Evolutionary conservation across 2,329 filamentous ascomycete species (phyloP), one percentile per base, ranked within the genome.

Genomic region (Aspergillus sp.): DNA sequence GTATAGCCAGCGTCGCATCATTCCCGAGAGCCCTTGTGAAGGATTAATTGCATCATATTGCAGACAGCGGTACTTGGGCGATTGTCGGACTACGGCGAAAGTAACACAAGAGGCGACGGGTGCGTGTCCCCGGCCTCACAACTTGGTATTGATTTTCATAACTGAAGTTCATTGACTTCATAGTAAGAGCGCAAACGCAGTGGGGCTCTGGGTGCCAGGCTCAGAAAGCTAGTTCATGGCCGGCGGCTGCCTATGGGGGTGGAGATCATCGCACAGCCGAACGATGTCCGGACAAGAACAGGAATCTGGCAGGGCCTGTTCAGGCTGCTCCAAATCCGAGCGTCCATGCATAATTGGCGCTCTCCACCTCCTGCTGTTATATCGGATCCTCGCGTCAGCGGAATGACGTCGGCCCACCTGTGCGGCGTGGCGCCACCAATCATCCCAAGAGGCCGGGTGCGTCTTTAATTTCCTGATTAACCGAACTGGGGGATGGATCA

Each of bases 401-500:
- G 46, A n/a, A 54, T 54, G 56, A 57, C 52, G 53, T 51, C 41
- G 20, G 3, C 30, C 49, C 30, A 49, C 37, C 27, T 27, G 27
- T 19, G 20, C 20, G 19, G 46, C 39, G 27, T 33, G 20, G 44
- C 39, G 27, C 27, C 17, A 19, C 56, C 52, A 61, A 58, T 56
- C 30, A 53, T 22, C 19, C 42, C 20, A 47, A 30, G 9, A 13
- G 39, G 17, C 19, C 42, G 40, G 20, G 19, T 17, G n/a, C 27
- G 11, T 48, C n/a, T 49, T 37, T 42, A 50, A 50, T 24, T 54
- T 45, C 34, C n/a, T 48, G 44, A 24, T 47, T 51, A 48, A 46
- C 48, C 53, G 46, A 54, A 45, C 54, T 20, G 39, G 44, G 46
- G 41, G 24, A 42, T 8, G 24, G 49, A 48, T 61, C 56, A 41